Percentiles rank a stretch among this genome's conserved stretches.
phyloP scores from a whole-genome alignment of 2,329 filamentous ascomycete genomes.

The Ascochyta lentis region DNA sequence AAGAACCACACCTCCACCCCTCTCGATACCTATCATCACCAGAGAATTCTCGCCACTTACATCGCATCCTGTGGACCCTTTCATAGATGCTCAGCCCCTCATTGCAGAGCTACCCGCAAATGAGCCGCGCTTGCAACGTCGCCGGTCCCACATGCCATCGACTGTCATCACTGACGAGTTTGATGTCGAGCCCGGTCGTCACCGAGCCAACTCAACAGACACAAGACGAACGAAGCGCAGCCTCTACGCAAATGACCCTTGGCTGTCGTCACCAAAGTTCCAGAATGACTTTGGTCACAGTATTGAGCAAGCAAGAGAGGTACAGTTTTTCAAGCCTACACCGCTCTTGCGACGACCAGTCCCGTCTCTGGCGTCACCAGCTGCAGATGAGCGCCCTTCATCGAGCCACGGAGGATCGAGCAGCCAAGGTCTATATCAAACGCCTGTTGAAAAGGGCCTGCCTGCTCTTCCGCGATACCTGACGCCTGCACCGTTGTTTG shows the following conservation, averaged over 20 bases:
- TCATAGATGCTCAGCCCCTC: constrained; percentile 22
- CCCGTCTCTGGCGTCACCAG: constrained; percentile 20
- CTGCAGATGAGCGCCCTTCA: constrained; percentile 31
- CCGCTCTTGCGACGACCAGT: constrained; percentile 33
- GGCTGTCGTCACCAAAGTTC: constrained; percentile 35
- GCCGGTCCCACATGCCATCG: constrained; percentile 32
- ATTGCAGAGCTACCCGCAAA: constrained; percentile 19
- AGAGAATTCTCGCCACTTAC: constrained; percentile 40
- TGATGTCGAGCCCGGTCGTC: constrained; percentile 23
- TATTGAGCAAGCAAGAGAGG: constrained; percentile 22
- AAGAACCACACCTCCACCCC: constrained; percentile 4
- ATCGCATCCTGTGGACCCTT: constrained; percentile 41
- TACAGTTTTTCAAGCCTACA: constrained; percentile 21
- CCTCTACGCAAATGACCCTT: constrained; percentile 38
- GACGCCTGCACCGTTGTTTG: constrained; percentile 39
- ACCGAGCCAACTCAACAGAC: constrained; percentile 42
- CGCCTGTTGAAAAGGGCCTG: constrained; percentile 38
- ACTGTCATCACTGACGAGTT: constrained; percentile 23
- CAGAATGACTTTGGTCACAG: constrained; percentile 21
- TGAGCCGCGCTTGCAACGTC: constrained; percentile 18
- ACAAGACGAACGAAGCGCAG: constrained; percentile 33
- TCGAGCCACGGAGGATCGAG: constrained; percentile 36
- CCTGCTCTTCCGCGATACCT: constrained; percentile 41
- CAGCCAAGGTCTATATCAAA: constrained; percentile 22
- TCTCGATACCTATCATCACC: constrained; percentile 22